A percentile compares a stretch with the other conserved stretches of the same genome.
These are phyloP conservation scores for Evansstolkia leycettana DNA, from an alignment of 495 filamentous ascomycete genomes.

Conservation along the genomic window DNA sequence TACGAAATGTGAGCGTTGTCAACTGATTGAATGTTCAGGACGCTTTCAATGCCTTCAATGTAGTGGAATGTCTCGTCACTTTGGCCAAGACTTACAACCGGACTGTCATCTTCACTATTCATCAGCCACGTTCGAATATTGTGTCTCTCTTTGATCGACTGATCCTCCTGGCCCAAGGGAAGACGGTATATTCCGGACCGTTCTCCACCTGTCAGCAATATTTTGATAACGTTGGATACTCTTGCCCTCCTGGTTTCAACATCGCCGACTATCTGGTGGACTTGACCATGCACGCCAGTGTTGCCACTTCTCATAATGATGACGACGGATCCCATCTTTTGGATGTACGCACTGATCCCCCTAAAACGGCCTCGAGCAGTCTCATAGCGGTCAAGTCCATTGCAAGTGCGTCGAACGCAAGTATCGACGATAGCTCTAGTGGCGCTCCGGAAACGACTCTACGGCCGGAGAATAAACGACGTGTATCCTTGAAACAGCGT, in stretches of 20 bases:
- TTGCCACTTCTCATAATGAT: conserved; percentile 42
- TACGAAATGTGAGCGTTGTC: neutral
- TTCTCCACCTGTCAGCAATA: conserved; percentile 84
- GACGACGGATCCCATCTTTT: conserved; percentile 35
- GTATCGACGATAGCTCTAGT: conserved; percentile 43
- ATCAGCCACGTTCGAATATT: conserved; percentile 99
- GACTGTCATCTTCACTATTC: conserved; percentile 96
- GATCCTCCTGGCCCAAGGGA: conserved; percentile 78
- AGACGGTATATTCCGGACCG: conserved; percentile 84
- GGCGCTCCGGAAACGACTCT: conserved; percentile 45
- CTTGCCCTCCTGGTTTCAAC: conserved; percentile 93
- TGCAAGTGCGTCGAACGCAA: conserved; percentile 62
- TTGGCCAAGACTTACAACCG: conserved; percentile 91
- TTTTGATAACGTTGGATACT: conserved; percentile 82
- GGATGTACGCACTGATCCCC: conserved; percentile 26
- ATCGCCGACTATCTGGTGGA: conserved; percentile 97
- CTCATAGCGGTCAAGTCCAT: conserved; percentile 84
- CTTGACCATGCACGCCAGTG: conserved; percentile 87
- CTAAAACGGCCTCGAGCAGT: conserved; percentile 73
- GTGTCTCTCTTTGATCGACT: conserved; percentile 95
- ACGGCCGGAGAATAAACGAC: conserved; percentile 53
- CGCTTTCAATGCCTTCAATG: conserved; percentile 93
- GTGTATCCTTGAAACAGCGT: conserved; percentile 62
- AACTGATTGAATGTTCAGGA: conserved; percentile 33
- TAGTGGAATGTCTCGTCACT: conserved; percentile 90